Evolutionary conservation across 306 rosid genomes (phyloP).

Genomic region (Casuarina equisetifolia): DNA sequence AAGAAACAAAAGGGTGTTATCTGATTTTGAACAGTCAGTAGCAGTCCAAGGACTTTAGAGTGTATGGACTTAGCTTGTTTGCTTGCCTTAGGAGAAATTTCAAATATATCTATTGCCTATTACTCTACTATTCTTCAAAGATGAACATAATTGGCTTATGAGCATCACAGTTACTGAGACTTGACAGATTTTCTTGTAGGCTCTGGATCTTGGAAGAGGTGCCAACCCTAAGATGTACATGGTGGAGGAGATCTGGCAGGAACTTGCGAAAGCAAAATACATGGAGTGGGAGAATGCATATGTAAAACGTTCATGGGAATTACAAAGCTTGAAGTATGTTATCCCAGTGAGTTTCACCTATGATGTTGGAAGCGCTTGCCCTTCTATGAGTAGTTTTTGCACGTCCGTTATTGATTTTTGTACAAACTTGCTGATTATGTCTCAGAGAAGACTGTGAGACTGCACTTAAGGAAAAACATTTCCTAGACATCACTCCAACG

Average conservation of each 20-base stretch:
- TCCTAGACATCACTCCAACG: constrained; percentile 25
- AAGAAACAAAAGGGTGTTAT: neutral
- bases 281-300: constrained; percentile 78
- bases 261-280: constrained; percentile 84
- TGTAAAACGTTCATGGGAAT: constrained; percentile 65
- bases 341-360: constrained; percentile 15
- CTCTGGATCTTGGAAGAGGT: constrained; percentile 95
- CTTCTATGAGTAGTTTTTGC: neutral
- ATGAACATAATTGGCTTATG: neutral
- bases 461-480: constrained; percentile 43
- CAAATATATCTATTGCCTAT: neutral
- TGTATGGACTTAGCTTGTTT: neutral
- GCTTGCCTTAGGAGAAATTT: neutral
- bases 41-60: neutral
- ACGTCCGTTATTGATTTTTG: neutral
- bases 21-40: neutral
- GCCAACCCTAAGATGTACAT: constrained; percentile 73
- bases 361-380: neutral
- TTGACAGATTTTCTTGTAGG: constrained; percentile 41
- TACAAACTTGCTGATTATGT: constrained; percentile 1
- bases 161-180: neutral
- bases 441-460: constrained; percentile 55
- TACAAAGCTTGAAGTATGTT: constrained; percentile 66
- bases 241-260: constrained; percentile 95
- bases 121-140: neutral